Percentiles rank a stretch among this genome's conserved stretches.
Conservation (phyloP, 768 basidiomycete species). For the Clitopilus hobsonii region DNA sequence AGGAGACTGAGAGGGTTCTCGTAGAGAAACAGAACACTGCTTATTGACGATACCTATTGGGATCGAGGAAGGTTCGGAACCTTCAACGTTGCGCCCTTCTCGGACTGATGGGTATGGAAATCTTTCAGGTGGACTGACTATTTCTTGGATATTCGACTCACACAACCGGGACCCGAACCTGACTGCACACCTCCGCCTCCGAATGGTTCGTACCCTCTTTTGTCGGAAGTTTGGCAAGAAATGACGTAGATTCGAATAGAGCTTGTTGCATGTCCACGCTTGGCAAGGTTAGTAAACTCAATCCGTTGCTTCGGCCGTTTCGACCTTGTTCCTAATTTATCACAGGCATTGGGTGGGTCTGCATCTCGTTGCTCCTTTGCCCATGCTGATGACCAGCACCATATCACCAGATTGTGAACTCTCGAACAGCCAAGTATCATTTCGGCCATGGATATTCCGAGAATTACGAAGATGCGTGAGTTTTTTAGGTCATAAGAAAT, state of each 20-base stretch:
- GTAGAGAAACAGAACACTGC: slow-evolving; percentile 60
- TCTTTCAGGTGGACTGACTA: slow-evolving; percentile 57
- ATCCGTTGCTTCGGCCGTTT: neutral
- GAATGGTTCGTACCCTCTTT: slow-evolving; percentile 39
- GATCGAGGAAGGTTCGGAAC: slow-evolving; percentile 61
- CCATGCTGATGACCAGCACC: neutral
- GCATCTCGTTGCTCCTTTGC: neutral
- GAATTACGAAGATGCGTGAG: slow-evolving; percentile 62
- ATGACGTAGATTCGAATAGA: slow-evolving; percentile 33
- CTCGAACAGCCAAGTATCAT: slow-evolving; percentile 62
- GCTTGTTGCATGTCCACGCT: slow-evolving; percentile 67
- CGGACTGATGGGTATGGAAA: neutral
- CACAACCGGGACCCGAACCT: slow-evolving; percentile 61
- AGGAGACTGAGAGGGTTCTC: too few relatives aligned
- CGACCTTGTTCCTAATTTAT: neutral
- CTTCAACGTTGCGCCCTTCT: neutral
- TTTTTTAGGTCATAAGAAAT: too few relatives aligned
- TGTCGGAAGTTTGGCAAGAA: too few relatives aligned
- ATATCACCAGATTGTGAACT: slow-evolving; percentile 48
- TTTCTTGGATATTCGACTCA: slow-evolving; percentile 47
- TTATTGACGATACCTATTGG: slow-evolving; percentile 70
- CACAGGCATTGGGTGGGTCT: neutral
- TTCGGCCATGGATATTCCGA: slow-evolving; percentile 51
- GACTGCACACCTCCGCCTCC: slow-evolving; percentile 59
- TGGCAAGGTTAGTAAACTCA: slow-evolving; percentile 42